phyloP scores from a whole-genome alignment of 371 early-diverging fungal genomes.

The Circinella umbellata region DNA sequence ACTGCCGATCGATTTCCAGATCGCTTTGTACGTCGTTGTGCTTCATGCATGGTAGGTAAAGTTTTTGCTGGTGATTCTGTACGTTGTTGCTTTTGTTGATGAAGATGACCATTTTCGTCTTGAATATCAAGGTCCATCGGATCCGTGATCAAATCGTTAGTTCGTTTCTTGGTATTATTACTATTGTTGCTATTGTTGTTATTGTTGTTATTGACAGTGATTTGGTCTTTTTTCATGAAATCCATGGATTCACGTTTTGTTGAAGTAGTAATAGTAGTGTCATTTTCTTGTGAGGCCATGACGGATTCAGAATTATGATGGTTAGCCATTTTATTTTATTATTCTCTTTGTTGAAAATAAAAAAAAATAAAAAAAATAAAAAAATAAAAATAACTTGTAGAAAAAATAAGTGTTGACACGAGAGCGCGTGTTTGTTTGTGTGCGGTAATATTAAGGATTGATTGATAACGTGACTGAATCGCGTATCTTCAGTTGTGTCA shows the following conservation, averaged over 20 bases:
- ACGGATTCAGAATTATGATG: background rate
- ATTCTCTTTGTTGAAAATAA: background rate
- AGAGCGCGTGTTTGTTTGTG: too few species aligned
- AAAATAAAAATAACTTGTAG: background rate
- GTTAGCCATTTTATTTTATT: background rate
- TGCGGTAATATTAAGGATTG: too few species aligned
- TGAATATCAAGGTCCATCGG: background rate
- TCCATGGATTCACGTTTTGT: background rate
- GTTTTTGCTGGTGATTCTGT: slow-evolving; percentile 13
- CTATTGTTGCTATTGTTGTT: background rate
- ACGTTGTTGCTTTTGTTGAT: slow-evolving; percentile 9
- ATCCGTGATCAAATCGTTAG: slow-evolving; percentile 14
- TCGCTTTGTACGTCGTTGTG: slow-evolving; percentile 21
- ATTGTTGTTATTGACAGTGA: background rate
- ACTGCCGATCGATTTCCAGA: slow-evolving; percentile 19
- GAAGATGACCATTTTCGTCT: slow-evolving; percentile 6
- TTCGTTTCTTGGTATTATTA: slow-evolving; percentile 18
- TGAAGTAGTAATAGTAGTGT: background rate
- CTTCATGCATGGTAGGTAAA: slow-evolving; percentile 15
- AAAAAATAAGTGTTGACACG: too few species aligned
- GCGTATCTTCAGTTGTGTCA: too few species aligned
- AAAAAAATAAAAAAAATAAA: background rate
- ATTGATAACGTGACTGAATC: too few species aligned
- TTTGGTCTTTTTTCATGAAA: background rate
- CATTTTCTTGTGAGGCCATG: slow-evolving; percentile 3